Evolutionary conservation across 2,329 filamentous ascomycete species (phyloP).

Genomic region (Monosporascus cannonballus): DNA sequence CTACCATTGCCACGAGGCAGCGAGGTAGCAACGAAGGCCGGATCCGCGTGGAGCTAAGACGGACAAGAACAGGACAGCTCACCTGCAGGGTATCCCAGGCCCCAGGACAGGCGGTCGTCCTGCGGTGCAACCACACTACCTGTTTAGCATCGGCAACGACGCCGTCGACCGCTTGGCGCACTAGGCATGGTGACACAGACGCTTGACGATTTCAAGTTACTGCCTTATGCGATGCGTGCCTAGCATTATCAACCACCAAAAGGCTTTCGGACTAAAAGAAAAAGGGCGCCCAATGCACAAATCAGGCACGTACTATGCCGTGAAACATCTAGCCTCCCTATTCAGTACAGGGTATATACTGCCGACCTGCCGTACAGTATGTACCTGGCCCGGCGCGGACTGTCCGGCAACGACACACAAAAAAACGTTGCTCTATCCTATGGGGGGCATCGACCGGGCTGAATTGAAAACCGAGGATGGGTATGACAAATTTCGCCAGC

Average conservation of each 20-base stretch:
- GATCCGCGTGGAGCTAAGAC: neutral
- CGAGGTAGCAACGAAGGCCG: neutral
- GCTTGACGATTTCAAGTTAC: neutral
- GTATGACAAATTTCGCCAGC: too few species aligned
- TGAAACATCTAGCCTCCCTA: neutral
- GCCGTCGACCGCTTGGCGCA: neutral
- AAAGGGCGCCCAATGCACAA: neutral
- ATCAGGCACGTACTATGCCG: neutral
- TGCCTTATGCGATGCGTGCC: too few species aligned
- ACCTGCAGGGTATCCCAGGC: neutral
- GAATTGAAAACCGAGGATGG: too few species aligned
- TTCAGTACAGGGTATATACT: neutral
- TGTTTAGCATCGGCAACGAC: neutral
- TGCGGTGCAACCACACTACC: slow-evolving; percentile 1
- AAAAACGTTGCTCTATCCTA: too few species aligned
- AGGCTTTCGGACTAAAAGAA: neutral
- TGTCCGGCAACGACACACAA: neutral
- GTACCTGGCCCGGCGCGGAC: neutral
- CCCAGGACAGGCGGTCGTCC: neutral
- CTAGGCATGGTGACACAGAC: neutral
- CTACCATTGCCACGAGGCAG: neutral
- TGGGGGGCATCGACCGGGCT: too few species aligned
- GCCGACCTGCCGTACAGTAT: neutral
- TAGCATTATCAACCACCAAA: neutral
- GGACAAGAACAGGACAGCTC: neutral